Percentiles rank a stretch among this genome's conserved stretches.
These are phyloP conservation scores for Megacollybia platyphylla DNA, from an alignment of 1,284 basidiomycete genomes.

Conservation along the genomic window DNA sequence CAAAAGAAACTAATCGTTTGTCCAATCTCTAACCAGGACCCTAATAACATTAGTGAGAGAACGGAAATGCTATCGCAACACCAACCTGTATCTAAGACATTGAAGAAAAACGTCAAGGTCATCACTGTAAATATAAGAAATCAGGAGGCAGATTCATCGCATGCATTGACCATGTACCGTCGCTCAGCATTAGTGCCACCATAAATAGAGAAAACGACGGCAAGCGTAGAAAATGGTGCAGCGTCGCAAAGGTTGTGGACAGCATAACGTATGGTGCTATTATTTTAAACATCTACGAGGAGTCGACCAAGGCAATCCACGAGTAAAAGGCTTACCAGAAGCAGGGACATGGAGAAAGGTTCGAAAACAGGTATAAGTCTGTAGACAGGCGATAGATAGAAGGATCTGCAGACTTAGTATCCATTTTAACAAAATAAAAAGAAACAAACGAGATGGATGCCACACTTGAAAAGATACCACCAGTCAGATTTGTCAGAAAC, in stretches of 20 bases:
- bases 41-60: conserved; percentile 14
- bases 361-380: conserved; percentile 80
- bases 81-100: conserved; percentile 67
- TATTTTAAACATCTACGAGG: conserved; percentile 66
- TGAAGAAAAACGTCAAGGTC: conserved; percentile 78
- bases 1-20: conserved; percentile 85
- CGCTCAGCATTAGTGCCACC: conserved; percentile 61
- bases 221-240: conserved; percentile 53
- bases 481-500: background rate
- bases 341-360: conserved; percentile 74
- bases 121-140: conserved; percentile 30
- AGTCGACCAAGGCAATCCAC: background rate
- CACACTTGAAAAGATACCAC: conserved; percentile 33
- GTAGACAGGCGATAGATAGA: conserved; percentile 85
- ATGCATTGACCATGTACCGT: conserved; percentile 29
- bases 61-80: background rate
- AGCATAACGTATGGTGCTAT: conserved; percentile 71
- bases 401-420: conserved; percentile 36
- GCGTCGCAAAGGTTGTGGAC: conserved; percentile 51
- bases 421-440: background rate
- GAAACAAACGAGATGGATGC: conserved; percentile 71
- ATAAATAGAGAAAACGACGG: conserved; percentile 72
- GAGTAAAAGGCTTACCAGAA: conserved; percentile 34
- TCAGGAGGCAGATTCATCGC: background rate
- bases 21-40: conserved; percentile 85